Base-by-base conservation (phyloP, 1,284 basidiomycete genomes). In the Pterulicium gracile region DNA sequence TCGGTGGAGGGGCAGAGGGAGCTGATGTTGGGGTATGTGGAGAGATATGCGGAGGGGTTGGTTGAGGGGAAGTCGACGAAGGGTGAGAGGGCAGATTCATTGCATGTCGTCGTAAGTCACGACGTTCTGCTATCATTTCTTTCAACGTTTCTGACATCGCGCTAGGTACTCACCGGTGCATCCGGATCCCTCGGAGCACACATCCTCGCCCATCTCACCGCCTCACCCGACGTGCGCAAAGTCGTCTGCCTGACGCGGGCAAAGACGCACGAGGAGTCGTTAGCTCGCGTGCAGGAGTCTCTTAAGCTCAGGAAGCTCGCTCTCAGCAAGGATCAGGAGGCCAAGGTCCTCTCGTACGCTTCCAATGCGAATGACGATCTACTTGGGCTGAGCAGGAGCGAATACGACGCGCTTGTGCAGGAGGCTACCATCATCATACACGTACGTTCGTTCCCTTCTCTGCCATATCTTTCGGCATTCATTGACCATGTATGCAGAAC, bases 111-210 rank as follows among this genome's bases (percentile, higher is more conserved):
- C 36, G 52, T 61, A 51, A 32, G 58, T 56, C 40, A 50, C 51
- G 4, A 13, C 19, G 17, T 41, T 24, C 34, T 4, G 17, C 27
- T 42, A 10, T 15, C 40, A 2, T 15, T 43, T 3, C 13, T 27
- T 14, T 18, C 3, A 19, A 43, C 13, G 12, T 19, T 13, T 4
- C 23, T 21, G 24, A n/a, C 13, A 24, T 13, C 45, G n/a, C 32
- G 2, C 10, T n/a, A 50, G 65, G 62, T 76, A 2, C 61, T 82
- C 21, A 81, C 79, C 0, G 79, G 79, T 3, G 75, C 71, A 0
- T 79, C 79, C 0, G 79, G 79, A 0, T 75, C 73, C 0, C 67
- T 82, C 3, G 80, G 80, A 2, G 75, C 77, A 1, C 72, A 79
- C 47, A 64, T 81, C 10, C 66, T 82, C 15, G 58, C 65, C 22